A percentile compares a stretch with the other conserved stretches of the same genome.
These are phyloP conservation scores for Tylopilus sp. DNA, from an alignment of 1,284 basidiomycete genomes.

Conservation along the genomic window DNA sequence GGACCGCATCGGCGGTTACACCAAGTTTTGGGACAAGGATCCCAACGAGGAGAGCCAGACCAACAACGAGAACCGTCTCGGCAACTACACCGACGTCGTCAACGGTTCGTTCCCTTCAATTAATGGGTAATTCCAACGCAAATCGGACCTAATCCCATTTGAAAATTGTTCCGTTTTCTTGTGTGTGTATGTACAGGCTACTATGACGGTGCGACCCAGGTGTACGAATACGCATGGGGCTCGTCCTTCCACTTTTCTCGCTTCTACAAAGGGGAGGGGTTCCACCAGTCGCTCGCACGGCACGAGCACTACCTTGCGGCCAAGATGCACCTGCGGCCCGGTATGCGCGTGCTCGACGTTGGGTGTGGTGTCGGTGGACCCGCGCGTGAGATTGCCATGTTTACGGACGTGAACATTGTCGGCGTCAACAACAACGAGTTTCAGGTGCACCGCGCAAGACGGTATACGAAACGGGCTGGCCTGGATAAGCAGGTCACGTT, in stretches of 20 bases:
- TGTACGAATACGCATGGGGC: constrained; percentile 97
- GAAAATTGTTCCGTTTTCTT: too few relatives aligned
- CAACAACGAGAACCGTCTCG: constrained; percentile 75
- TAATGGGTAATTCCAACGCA: background rate
- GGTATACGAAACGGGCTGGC: constrained; percentile 80
- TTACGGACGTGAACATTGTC: constrained; percentile 83
- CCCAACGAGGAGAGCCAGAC: constrained; percentile 64
- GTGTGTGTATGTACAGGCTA: constrained; percentile 55
- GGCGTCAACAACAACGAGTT: constrained; percentile 98
- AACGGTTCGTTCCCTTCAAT: constrained; percentile 59
- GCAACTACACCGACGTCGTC: constrained; percentile 90
- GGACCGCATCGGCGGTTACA: constrained; percentile 87
- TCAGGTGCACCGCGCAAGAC: constrained; percentile 83
- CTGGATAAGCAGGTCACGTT: constrained; percentile 78
- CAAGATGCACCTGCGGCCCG: constrained; percentile 78
- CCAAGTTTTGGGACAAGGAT: constrained; percentile 92
- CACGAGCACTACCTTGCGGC: constrained; percentile 97
- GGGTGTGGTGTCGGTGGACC: constrained; percentile 98
- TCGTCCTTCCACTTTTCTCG: constrained; percentile 98
- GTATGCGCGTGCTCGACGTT: constrained; percentile 96
- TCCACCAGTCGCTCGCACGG: constrained; percentile 80
- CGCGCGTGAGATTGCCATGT: constrained; percentile 91
- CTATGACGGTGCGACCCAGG: constrained; percentile 94
- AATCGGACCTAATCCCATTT: too few relatives aligned
- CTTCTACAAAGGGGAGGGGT: constrained; percentile 95